Conservation (phyloP, 768 basidiomycete genomes). For the Boletus barrowsii region DNA sequence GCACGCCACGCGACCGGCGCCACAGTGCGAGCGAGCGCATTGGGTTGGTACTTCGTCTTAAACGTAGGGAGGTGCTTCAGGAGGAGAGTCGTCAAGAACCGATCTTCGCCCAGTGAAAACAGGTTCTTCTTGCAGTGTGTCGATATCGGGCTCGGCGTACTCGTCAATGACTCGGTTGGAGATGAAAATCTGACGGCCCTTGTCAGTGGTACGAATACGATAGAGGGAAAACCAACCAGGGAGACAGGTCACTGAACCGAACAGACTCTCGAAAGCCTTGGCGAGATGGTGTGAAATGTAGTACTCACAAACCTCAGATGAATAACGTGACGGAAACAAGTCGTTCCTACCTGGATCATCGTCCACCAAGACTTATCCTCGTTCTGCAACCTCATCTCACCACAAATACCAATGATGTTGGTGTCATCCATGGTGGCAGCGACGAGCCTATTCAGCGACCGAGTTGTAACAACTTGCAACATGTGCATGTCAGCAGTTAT, state of each 20-base stretch:
- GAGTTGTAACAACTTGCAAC: conserved; percentile 54
- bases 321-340: background rate
- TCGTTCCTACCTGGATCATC: conserved; percentile 58
- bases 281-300: conserved; percentile 66
- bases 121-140: conserved; percentile 73
- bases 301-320: conserved; percentile 56
- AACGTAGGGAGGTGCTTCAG: conserved; percentile 70
- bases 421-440: conserved; percentile 59
- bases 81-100: conserved; percentile 64
- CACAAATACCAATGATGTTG: conserved; percentile 64
- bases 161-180: conserved; percentile 70
- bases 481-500: conserved; percentile 12
- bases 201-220: conserved; percentile 68
- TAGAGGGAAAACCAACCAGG: conserved; percentile 74
- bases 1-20: conserved; percentile 63
- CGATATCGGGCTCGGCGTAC: conserved; percentile 62
- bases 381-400: conserved; percentile 67
- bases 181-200: conserved; percentile 68
- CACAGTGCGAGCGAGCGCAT: conserved; percentile 59
- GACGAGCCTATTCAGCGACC: conserved; percentile 66
- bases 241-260: conserved; percentile 70
- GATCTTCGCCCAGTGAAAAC: conserved; percentile 68
- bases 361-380: conserved; percentile 73
- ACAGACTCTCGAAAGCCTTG: conserved; percentile 67
- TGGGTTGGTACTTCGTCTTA: conserved; percentile 67